Base-by-base conservation (phyloP, 106 monocot species). In the Dendrobium nobile region DNA sequence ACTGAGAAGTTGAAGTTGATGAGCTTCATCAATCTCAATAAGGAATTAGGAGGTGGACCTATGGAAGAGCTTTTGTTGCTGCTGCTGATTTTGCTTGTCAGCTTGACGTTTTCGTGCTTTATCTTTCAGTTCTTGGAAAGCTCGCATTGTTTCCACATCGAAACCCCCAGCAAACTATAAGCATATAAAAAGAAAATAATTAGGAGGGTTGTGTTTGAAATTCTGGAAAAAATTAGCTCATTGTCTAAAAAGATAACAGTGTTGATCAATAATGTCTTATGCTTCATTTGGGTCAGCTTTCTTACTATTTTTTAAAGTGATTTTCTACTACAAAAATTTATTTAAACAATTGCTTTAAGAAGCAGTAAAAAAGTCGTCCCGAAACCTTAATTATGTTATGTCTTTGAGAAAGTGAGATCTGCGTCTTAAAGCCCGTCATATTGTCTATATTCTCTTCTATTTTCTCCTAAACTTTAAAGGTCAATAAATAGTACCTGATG, bases 81-180 rank as follows among this genome's bases (percentile, higher is more conserved):
- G 77, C 19, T 47, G 31, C 13, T 86, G 86, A 37, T 54, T 79
- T 70, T 89, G 86, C 67, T 72, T 77, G 26, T 88, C 86, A 10
- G 78, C 43, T 72, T 84, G 88, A 64, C 88, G 91, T 55, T 84
- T 82, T 2, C 81, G 80, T 47, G 89, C 87, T 82, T 96, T 96
- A n/a, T 94, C 88, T 75, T 86, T 92, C 27, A 97, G 89, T 54
- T 92, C 89, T 75, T 97, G 90, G 67, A 97, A 97, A 22, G 92
- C 94, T 45, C 87, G 85, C 96, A 97, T 97, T 37, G 96, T 97
- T 84, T 97, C 94, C 4, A 88, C 87, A 44, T 97, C 96, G 59
- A 97, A 97, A 40, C 96, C 96, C 18, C 96, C 96, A 41, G 96
- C 96, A 84, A 97, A 97, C 94, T 96, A 86, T 22, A 48, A 22